Conservation (phyloP, 2,329 filamentous ascomycete species). For the Epichloe gansuensis region DNA sequence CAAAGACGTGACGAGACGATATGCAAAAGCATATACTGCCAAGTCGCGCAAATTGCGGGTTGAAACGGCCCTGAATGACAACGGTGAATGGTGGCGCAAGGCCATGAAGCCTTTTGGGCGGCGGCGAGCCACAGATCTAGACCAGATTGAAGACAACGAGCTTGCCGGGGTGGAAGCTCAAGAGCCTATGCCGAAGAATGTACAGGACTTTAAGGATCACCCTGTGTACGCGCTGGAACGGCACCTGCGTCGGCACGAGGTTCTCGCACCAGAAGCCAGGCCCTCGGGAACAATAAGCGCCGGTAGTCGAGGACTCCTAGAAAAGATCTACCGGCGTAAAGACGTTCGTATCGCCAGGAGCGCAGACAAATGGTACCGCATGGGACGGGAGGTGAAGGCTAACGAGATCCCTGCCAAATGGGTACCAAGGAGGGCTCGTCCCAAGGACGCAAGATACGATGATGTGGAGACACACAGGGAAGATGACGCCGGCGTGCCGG, state of each 20-base stretch:
- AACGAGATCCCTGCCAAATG: slow-evolving; percentile 76
- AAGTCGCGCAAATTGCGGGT: slow-evolving; percentile 78
- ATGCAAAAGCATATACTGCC: slow-evolving; percentile 76
- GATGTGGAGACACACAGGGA: slow-evolving; percentile 15
- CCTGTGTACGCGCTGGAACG: slow-evolving; percentile 73
- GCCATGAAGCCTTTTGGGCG: slow-evolving; percentile 36
- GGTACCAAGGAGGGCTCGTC: slow-evolving; percentile 36
- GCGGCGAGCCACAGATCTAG: slow-evolving; percentile 43
- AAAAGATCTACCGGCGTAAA: slow-evolving; percentile 67
- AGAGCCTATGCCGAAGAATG: slow-evolving; percentile 76
- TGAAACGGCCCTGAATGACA: slow-evolving; percentile 42
- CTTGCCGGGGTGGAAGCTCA: slow-evolving; percentile 55
- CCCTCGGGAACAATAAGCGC: slow-evolving; percentile 66
- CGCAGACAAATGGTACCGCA: slow-evolving; percentile 79
- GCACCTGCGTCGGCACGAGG: slow-evolving; percentile 72
- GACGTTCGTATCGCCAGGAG: slow-evolving; percentile 71
- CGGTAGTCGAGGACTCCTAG: slow-evolving; percentile 49
- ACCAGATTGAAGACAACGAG: slow-evolving; percentile 74
- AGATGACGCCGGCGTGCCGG: slow-evolving; percentile 34
- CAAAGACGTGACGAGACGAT: slow-evolving; percentile 76
- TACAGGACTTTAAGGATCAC: slow-evolving; percentile 79
- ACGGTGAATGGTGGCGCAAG: slow-evolving; percentile 39
- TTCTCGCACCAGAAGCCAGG: slow-evolving; percentile 56
- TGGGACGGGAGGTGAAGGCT: slow-evolving; percentile 66
- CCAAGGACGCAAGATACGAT: slow-evolving; percentile 13